Conservation (phyloP, 2,329 filamentous ascomycete genomes). For the Neofusicoccum cordaticola region DNA sequence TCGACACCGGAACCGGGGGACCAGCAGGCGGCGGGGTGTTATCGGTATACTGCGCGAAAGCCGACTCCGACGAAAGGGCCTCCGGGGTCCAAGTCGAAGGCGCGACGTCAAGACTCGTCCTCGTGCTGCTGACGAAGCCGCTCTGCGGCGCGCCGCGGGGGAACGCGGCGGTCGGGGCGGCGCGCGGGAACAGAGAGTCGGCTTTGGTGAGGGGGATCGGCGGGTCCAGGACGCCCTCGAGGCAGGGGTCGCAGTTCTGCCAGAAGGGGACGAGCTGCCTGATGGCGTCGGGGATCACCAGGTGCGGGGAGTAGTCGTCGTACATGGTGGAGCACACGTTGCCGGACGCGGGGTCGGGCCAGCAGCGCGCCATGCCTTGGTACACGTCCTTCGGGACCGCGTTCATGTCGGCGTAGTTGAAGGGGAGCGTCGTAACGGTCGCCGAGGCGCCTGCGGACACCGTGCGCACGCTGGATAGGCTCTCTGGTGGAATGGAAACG, state of each 20-base stretch:
- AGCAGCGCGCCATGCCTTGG: not conserved
- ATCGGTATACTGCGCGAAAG: too few relatives aligned
- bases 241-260: not conserved
- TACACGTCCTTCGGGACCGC: not conserved
- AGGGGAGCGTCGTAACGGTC: not conserved
- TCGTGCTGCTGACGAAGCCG: too few relatives aligned
- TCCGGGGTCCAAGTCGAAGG: too few relatives aligned
- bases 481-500: not conserved
- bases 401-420: not conserved
- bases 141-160: too few relatives aligned
- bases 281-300: not conserved
- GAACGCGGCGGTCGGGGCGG: too few relatives aligned
- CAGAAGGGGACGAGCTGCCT: not conserved
- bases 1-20: too few relatives aligned
- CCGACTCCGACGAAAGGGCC: too few relatives aligned
- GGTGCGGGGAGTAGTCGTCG: not conserved
- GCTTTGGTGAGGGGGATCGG: not conserved
- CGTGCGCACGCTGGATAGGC: slow-evolving; percentile 1
- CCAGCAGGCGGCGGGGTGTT: too few relatives aligned
- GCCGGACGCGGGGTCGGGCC: too few relatives aligned
- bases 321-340: not conserved
- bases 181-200: too few relatives aligned
- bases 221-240: not conserved
- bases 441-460: too few relatives aligned
- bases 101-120: too few relatives aligned